These are phyloP conservation scores for Aphanocladium album DNA, from an alignment of 2,329 filamentous ascomycete genomes.

Conservation along the genomic window DNA sequence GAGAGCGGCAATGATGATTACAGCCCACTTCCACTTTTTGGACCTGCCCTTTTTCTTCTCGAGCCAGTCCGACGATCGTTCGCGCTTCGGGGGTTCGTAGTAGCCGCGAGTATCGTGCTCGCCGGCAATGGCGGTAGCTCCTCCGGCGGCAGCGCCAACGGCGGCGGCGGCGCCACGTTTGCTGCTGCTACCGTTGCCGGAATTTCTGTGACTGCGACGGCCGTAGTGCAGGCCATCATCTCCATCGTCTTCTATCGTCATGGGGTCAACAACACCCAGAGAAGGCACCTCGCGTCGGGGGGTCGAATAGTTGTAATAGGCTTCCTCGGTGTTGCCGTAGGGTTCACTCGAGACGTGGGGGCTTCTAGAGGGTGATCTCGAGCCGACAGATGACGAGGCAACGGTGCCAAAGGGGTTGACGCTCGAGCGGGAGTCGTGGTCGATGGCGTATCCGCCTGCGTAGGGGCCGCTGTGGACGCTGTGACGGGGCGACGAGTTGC, in stretches of 20 bases:
- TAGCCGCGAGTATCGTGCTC: constrained; percentile 22
- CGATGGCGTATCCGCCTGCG: constrained; percentile 19
- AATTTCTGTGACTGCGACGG: constrained; percentile 41
- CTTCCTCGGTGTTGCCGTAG: constrained; percentile 54
- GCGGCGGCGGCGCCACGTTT: constrained; percentile 25
- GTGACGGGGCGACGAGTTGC: neutral
- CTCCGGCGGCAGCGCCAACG: constrained; percentile 36
- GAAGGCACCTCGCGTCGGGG: constrained; percentile 41
- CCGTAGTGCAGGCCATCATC: constrained; percentile 71
- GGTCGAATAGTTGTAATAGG: constrained; percentile 56
- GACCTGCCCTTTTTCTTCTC: constrained; percentile 52
- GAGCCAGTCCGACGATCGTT: constrained; percentile 63
- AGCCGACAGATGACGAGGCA: constrained; percentile 26
- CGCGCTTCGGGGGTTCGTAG: constrained; percentile 35
- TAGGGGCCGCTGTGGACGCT: constrained; percentile 16
- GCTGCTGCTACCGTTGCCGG: constrained; percentile 57
- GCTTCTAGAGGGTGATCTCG: constrained; percentile 45
- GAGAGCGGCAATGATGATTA: constrained; percentile 59
- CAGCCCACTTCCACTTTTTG: constrained; percentile 65
- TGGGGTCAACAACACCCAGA: constrained; percentile 64
- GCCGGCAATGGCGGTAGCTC: constrained; percentile 38
- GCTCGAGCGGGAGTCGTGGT: constrained; percentile 39
- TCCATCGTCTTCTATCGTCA: constrained; percentile 78
- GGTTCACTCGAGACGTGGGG: constrained; percentile 39
- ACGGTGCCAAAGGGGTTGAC: constrained; percentile 34